Evolutionary conservation across 768 basidiomycete genomes (phyloP), one percentile per base, ranked within the genome.

Genomic region (Tylopilus subfusipes): DNA sequence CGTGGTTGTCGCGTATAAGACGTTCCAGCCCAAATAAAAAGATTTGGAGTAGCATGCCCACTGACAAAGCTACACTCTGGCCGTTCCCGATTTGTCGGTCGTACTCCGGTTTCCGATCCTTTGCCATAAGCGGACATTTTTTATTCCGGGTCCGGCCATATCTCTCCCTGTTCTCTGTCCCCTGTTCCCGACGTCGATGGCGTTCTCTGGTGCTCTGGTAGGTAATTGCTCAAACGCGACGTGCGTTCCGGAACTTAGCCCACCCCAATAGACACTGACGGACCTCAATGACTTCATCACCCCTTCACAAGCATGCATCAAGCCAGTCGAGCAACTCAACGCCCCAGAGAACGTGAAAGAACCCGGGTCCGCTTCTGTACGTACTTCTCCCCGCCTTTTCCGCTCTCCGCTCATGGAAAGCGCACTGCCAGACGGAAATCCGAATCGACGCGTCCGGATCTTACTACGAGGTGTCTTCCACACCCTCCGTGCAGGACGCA

Each of bases 231-330:
- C 30, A 14, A 22, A 53, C 31, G 19, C 25, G 24, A n/a, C 47
- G 43, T 40, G 16, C 31, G 31, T 47, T 29, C 31, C 33, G 48
- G 51, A 33, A 45, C 59, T 54, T 55, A 59, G 27, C 44, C 55
- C 31, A 47, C 50, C 30, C 12, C 46, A 54, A 30, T 49, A 94
- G 92, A 94, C 89, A 10, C 75, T 98, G 44, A 93, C 92, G 19
- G 95, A 96, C 72, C 80, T 98, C 47, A 98, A 98, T 69, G 97
- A 98, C 72, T 99, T 94, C 70, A 91, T 99, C 40, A 89, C 92
- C 0, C 97, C 97, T 2, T 89, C 93, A 2, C 96, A 98, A 73
- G 90, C 90, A 19, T 99, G 97, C 72, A 98, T 98, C 73, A 97
- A 98, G 66, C 96, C 97, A 0, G 93, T 98, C 22, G 78, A 84